phyloP scores from a whole-genome alignment of 495 filamentous ascomycete species.

The Pyrenula massariospora region DNA sequence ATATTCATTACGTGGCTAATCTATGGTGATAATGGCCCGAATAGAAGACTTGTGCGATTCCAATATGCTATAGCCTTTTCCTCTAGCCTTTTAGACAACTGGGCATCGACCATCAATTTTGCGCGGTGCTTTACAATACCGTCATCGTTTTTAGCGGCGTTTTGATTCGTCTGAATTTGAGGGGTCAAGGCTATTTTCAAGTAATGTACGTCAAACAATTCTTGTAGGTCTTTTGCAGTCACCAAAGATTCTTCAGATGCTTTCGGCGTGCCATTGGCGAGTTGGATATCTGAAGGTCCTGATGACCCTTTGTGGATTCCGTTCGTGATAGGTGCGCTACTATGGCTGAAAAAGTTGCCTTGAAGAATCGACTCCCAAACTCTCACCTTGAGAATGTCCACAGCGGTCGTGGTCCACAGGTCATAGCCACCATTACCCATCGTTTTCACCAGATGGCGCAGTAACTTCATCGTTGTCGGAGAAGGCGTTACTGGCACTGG shows the following conservation, averaged over 20 bases:
- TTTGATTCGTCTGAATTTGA: constrained; percentile 3
- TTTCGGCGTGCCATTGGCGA: constrained; percentile 6
- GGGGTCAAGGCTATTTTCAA: constrained; percentile 35
- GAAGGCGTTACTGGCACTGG: constrained; percentile 74
- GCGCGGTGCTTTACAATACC: constrained; percentile 32
- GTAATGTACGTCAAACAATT: constrained; percentile 67
- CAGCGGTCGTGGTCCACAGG: constrained; percentile 69
- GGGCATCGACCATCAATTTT: constrained; percentile 30
- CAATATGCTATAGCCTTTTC: constrained; percentile 61
- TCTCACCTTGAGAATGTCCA: constrained; percentile 46
- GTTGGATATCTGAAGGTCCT: not conserved
- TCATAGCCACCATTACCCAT: constrained; percentile 68
- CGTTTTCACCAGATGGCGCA: constrained; percentile 47
- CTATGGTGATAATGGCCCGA: constrained; percentile 38
- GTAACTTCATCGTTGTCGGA: constrained; percentile 59
- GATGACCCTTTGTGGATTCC: not conserved
- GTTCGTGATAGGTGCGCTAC: not conserved
- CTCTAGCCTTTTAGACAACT: constrained; percentile 33
- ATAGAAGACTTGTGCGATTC: constrained; percentile 67
- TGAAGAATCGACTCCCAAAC: constrained; percentile 31
- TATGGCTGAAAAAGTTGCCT: not conserved
- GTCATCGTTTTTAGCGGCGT: constrained; percentile 27
- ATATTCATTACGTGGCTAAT: no score
- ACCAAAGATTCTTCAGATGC: constrained; percentile 3
- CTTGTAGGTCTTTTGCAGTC: constrained; percentile 39